Conservation (phyloP, 192 early-diverging fungal species). For the Phycomyces blakesleeanus region DNA sequence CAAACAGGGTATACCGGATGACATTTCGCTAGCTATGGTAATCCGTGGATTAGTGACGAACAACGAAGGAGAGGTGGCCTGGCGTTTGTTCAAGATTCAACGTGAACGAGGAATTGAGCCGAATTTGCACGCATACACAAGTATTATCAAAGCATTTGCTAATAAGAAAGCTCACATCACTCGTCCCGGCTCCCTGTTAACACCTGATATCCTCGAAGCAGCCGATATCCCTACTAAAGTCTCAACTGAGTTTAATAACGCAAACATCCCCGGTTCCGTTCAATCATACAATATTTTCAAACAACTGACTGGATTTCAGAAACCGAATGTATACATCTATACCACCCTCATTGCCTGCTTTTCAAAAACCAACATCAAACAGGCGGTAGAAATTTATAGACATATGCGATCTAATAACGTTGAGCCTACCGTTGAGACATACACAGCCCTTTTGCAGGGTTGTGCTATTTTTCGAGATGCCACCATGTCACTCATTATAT, state of each 20-base stretch:
- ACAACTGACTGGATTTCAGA: slow-evolving; percentile 13
- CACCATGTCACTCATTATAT: slow-evolving; percentile 9
- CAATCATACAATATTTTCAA: slow-evolving; percentile 18
- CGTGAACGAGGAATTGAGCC: slow-evolving; percentile 14
- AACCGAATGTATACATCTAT: slow-evolving; percentile 32
- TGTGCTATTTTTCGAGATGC: slow-evolving; percentile 28
- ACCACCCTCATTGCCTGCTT: slow-evolving; percentile 32
- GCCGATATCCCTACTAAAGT: slow-evolving; percentile 5
- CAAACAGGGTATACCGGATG: slow-evolving; percentile 12
- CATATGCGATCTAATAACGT: slow-evolving; percentile 22
- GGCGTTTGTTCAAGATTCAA: slow-evolving; percentile 23
- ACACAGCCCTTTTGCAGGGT: slow-evolving; percentile 30
- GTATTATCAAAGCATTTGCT: slow-evolving; percentile 13
- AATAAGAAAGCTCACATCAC: background rate
- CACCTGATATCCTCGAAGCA: background rate
- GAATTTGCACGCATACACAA: slow-evolving; percentile 20
- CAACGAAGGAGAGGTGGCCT: slow-evolving; percentile 22
- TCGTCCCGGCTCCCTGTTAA: background rate
- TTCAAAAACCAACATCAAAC: slow-evolving; percentile 21
- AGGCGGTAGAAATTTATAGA: slow-evolving; percentile 20
- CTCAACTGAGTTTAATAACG: background rate
- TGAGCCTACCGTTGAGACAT: slow-evolving; percentile 15
- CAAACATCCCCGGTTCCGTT: slow-evolving; percentile 1
- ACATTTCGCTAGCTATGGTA: slow-evolving; percentile 29
- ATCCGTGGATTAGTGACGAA: slow-evolving; percentile 26